Evolutionary conservation across 345 rosid species (phyloP).

Genomic region (Reutealis trisperma): DNA sequence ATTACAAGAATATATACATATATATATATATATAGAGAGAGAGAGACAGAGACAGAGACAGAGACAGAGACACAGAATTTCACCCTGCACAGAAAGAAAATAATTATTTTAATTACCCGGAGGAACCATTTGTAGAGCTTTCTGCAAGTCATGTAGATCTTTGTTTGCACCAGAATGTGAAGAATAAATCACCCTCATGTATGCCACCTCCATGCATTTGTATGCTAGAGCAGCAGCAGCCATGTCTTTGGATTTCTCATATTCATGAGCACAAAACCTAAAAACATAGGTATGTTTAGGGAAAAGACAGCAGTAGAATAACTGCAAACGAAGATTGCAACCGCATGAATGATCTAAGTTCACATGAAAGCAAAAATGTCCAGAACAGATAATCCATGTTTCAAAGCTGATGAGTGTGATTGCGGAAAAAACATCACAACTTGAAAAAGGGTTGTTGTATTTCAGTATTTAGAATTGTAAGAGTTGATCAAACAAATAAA

Average conservation of each 20-base stretch:
- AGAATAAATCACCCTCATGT: slow-evolving; percentile 78
- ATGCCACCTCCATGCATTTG: slow-evolving; percentile 97
- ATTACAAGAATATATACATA: no score
- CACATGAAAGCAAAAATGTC: neutral
- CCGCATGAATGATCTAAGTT: neutral
- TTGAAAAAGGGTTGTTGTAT: neutral
- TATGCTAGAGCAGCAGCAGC: slow-evolving; percentile 97
- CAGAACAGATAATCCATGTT: neutral
- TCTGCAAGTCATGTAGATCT: slow-evolving; percentile 71
- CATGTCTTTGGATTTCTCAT: slow-evolving; percentile 83
- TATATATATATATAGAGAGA: no score
- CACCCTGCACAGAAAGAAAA: neutral
- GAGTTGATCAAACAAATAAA: neutral
- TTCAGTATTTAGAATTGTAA: neutral
- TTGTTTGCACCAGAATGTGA: slow-evolving; percentile 59
- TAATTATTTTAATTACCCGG: slow-evolving; percentile 54
- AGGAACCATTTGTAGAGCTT: slow-evolving; percentile 68
- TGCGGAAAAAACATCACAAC: neutral
- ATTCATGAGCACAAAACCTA: slow-evolving; percentile 95
- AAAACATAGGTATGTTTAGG: slow-evolving; percentile 9
- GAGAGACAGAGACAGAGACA: no score
- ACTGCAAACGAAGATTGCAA: slow-evolving; percentile 5
- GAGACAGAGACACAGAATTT: no score
- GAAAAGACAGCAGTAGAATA: neutral
- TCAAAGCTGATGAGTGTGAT: neutral